Evolutionary conservation across 2,329 filamentous ascomycete species (phyloP), one percentile per base, ranked within the genome.

Genomic region (Lasiodiplodia sp.): DNA sequence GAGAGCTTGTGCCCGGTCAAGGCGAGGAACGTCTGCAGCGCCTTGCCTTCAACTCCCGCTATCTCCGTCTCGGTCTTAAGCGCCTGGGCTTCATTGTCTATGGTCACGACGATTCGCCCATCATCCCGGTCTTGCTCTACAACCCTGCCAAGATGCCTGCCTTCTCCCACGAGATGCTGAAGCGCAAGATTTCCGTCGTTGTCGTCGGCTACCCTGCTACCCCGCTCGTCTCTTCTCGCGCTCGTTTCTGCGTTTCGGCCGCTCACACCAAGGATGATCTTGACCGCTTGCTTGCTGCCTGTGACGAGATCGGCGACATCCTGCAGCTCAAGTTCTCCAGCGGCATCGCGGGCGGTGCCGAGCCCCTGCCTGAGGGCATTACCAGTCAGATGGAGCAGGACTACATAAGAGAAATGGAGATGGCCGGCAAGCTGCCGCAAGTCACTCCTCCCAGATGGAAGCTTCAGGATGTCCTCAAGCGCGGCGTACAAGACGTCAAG

Each of bases 101-200:
- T 78, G 96, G 96, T 70, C 94, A 98, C 79, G 96, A 99, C 77
- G 96, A 99, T 82, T 97, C 94, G 5, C 96, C 96, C 68, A 98
- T 99, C 74, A 94, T 99, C 74, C 96, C 96, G 66, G 81, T 99
- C 73, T 88, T 97, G 76, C 89, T 99, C 34, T 99, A 97, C 86
- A 93, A 98, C 82, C 96, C 96, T n/a, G 96, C 93, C 75, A 99
- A 99, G 84, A 97, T 99, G 86, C 92, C 95, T 4, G 95, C 96
- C 69, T 99, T 99, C 82, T 97, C 94, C 62, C 96, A 97, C 78
- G 96, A 98, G 81, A 98, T 99, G 96, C 88, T 98, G 70, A 93
- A 92, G 83, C 93, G 96, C 77, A 98, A 97, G 82, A 98, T 99
- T 74, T 96, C 95, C 0, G 93, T 98, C 64, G 96, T 99, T 49